Base-by-base conservation (phyloP, 2,329 filamentous ascomycete species). In the Malbranchea zuffiana region DNA sequence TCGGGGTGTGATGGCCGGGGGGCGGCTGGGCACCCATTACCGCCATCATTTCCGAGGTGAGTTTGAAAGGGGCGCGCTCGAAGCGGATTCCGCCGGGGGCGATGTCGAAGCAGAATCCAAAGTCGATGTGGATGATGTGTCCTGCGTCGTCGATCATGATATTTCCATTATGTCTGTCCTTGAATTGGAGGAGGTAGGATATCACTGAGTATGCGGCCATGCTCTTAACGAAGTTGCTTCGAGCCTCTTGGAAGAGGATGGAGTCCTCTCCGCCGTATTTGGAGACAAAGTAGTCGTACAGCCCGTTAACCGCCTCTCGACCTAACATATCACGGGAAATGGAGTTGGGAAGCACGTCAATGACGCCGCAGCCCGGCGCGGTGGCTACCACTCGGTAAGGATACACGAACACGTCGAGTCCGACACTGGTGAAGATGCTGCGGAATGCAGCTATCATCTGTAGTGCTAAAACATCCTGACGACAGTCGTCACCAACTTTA, bases 201-300 rank as follows among this genome's bases (percentile, higher is more conserved):
- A 98, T 96, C 52, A 98, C 80, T 12, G 83, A 92, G 67, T 98
- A 98, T 8, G 90, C 92, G 0, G 92, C 90, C 90, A 98, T 96
- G 55, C 82, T 90, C 67, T 98, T 98, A 62, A 98, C 87, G 56
- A 99, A 98, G 62, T 96, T 96, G 64, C 75, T 87, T 44, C 90
- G 80, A 7, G 90, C 90, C 59, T 88, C 81, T 61, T 98, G 92
- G 70, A 95, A 98, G 25, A 80, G 78, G 33, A 94, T 80, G 1
- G 84, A 92, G 59, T 96, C 86, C 60, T 96, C 88, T 51, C 90
- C 90, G 47, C 90, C 90, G 57, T 98, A 98, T 59, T 94, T 95
- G 50, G 82, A 87, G 40, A 95, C 72, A 56, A 98, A 99, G 65
- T 98, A 98, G 56, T 98, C 90, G 62, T 96, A 95, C 1, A 99